phyloP scores from a whole-genome alignment of 176 grass and related monocot genomes.

The Cymbopogon citratus region DNA sequence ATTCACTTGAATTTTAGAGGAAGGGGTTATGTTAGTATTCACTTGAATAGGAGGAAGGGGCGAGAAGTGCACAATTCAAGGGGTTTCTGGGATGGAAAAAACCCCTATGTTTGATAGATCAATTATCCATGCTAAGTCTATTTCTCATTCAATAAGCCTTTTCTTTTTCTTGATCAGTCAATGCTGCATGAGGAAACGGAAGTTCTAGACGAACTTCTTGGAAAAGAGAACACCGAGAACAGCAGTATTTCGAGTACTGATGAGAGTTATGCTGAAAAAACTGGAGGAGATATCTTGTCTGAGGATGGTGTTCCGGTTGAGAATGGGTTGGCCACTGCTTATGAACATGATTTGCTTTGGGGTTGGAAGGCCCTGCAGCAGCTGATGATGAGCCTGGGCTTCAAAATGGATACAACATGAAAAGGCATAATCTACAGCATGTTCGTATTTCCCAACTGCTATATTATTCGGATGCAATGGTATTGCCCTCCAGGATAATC shows the following conservation, averaged over 20 bases:
- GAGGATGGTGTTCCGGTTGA: constrained; percentile 26
- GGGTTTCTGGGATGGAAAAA: not conserved
- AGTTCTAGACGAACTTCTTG: not conserved
- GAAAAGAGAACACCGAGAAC: not conserved
- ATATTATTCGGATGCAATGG: not conserved
- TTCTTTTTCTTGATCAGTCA: constrained; percentile 18
- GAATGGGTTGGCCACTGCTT: constrained; percentile 13
- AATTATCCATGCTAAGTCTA: not conserved
- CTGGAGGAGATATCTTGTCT: not conserved
- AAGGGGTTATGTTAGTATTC: not conserved
- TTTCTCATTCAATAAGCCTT: not conserved
- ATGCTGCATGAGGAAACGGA: not conserved
- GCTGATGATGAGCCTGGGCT: constrained; percentile 41
- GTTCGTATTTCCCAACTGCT: not conserved
- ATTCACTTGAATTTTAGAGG: not conserved
- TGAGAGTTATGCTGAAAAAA: constrained; percentile 7
- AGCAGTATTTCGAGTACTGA: not conserved
- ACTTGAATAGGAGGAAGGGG: not conserved
- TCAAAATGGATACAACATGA: constrained; percentile 47
- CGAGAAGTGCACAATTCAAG: not conserved
- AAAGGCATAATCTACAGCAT: constrained; percentile 5
- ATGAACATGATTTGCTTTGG: constrained; percentile 52
- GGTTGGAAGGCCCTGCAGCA: constrained; percentile 47
- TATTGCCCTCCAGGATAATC: not conserved
- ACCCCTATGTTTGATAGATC: not conserved